Evolutionary conservation across 257 asterid genomes (phyloP), one percentile per base, ranked within the genome.

Genomic region (Solanum lycopersicoides): DNA sequence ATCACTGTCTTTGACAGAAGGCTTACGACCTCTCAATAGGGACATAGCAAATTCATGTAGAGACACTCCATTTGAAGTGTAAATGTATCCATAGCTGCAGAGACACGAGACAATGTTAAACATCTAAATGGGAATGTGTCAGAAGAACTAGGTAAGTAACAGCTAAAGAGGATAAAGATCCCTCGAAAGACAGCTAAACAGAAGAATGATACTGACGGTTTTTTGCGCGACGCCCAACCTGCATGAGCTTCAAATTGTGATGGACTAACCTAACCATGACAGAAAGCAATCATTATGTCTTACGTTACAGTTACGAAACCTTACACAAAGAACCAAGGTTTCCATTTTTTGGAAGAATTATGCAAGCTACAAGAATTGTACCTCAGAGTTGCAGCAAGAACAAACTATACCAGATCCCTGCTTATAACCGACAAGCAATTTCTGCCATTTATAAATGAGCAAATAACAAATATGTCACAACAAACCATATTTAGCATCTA

Each of bases 201-300:
- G 14, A 65, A 83, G 87, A 83, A 88, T 63, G 83, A 83, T 59
- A 93, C 99, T 91, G 76, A 97, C 99, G 99, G 99, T 93, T 95
- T 97, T 79, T 92, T 92, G 72, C 99, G 97, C 30, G 99, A 94
- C 82, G 99, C 98, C 98, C 98, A 96, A 88, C 99, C 99, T 88
- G 99, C 99, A 92, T 97, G 99, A 88, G 98, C 97, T 92, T 97
- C 99, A 93, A 97, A 97, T 85, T 90, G 94, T 89, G 99, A 97
- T 82, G 99, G 98, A 89, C 98, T 96, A 90, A 95, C 97, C 99
- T 97, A 97, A 87, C 88, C 93, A 93, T 60, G 72, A 89, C 45
- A 83, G 73, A 88, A 89, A 83, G 50, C 74, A 79, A 79, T 45
- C 66, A 79, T 50, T 79, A 45, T 28, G 84, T 16, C 84, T 79